phyloP scores from a whole-genome alignment of 768 basidiomycete genomes.

The Rhodosporidiobolus odoratus region DNA sequence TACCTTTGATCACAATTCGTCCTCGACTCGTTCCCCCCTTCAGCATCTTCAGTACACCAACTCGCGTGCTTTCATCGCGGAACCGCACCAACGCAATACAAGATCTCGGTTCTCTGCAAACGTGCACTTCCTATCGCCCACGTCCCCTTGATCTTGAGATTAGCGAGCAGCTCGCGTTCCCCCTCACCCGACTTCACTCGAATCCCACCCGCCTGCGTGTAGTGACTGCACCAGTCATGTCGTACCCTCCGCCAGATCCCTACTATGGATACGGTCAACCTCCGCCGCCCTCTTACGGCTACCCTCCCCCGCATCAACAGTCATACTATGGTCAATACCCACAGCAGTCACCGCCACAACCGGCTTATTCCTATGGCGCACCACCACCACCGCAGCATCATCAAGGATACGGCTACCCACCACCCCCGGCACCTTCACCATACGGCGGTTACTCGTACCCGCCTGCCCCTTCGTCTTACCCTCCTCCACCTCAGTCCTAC shows the following conservation, averaged over 20 bases:
- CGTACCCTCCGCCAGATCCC: not conserved
- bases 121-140: not conserved
- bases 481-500: not conserved
- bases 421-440: too few relatives aligned
- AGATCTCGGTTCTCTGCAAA: too few relatives aligned
- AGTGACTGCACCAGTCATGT: not conserved
- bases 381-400: not conserved
- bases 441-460: too few relatives aligned
- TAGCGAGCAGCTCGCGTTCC: too few relatives aligned
- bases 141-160: too few relatives aligned
- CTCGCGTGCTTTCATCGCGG: too few relatives aligned
- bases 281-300: slow-evolving; percentile 23
- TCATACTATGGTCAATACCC: not conserved
- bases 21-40: too few relatives aligned
- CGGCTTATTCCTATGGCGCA: slow-evolving; percentile 39
- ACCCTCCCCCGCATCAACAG: slow-evolving; percentile 15
- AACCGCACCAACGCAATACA: too few relatives aligned
- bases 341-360: slow-evolving; percentile 12
- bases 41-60: too few relatives aligned
- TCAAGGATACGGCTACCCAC: too few relatives aligned
- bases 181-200: not conserved
- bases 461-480: not conserved
- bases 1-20: not conserved
- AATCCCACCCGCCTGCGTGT: not conserved
- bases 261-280: slow-evolving; percentile 26